Evolutionary conservation across 2,329 filamentous ascomycete species (phyloP), one percentile per base, ranked within the genome.

Genomic region (Monosporascus cannonballus): DNA sequence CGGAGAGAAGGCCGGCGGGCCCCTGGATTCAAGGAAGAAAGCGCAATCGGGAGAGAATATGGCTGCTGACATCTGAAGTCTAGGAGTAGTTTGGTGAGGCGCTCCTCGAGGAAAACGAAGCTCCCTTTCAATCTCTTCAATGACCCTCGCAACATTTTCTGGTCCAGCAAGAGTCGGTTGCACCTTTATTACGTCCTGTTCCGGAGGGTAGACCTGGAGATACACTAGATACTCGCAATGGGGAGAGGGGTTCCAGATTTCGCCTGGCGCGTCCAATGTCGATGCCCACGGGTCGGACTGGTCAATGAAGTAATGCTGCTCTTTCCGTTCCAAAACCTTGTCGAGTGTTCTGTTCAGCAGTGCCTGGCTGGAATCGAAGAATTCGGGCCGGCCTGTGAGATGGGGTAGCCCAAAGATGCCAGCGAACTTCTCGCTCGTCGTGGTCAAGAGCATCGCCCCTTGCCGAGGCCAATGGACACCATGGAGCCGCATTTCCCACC

Each of bases 391-490:
- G 0, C 89, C 79, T 1, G 88, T 77, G 49, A 99, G 79, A 69
- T 97, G 91, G 25, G 94, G 92, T 47, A 97, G 74, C 2, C 86
- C 88, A 67, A 96, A 96, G 52, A 97, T 86, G 44, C 94, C 92
- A n/a, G 87, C 84, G 64, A 94, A 94, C 73, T 96, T 96, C 65
- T 96, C 89, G 69, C 91, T 96, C 47, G 91, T 93, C 1, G 93
- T 96, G 2, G 87, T 89, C 66, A 97, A 74, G 37, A 97, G 74
- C 48, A 94, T 82, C 15, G 84, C 81, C 2, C 94, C 94, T 56
- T 87, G 82, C n/a, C 81, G 79, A 38, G 87, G 85, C 77, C 91
- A 95, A 72, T 97, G 93, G 4, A 95, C 80, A 3, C 94, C 94
- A 69, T 90, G 86, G 48, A 96, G 72, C 49, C 82, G 79, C 72